Evolutionary conservation across 208 protist genomes (phyloP).

Genomic region (Crithidia bombi): DNA sequence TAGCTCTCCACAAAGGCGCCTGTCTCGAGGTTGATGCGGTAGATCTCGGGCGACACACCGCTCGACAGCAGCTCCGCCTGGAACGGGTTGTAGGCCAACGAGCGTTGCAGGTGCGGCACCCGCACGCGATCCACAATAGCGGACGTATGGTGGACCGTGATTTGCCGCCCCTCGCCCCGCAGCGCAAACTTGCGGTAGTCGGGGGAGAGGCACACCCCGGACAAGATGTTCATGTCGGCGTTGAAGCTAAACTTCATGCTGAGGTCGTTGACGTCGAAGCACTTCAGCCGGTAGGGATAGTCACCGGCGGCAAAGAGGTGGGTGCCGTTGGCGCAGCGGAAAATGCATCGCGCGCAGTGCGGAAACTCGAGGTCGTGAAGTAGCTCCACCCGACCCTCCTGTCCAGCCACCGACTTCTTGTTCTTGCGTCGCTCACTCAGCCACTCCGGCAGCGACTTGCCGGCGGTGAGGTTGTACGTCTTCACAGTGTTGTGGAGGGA

Average conservation of each 20-base stretch:
- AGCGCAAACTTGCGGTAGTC: slow-evolving; percentile 93
- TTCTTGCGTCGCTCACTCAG: slow-evolving; percentile 78
- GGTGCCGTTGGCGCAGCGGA: slow-evolving; percentile 80
- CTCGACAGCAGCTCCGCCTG: slow-evolving; percentile 77
- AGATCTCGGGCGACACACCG: slow-evolving; percentile 79
- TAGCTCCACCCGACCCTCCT: slow-evolving; percentile 82
- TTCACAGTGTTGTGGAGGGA: slow-evolving; percentile 88
- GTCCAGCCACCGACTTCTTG: slow-evolving; percentile 46
- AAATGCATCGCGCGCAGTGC: slow-evolving; percentile 79
- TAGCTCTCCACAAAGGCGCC: slow-evolving; percentile 86
- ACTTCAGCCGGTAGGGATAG: slow-evolving; percentile 90
- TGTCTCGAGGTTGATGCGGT: slow-evolving; percentile 83
- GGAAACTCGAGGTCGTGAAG: slow-evolving; percentile 92
- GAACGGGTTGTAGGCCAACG: slow-evolving; percentile 74
- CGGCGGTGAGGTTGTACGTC: slow-evolving; percentile 89
- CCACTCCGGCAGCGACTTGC: slow-evolving; percentile 89
- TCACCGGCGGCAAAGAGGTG: slow-evolving; percentile 88
- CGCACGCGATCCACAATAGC: slow-evolving; percentile 80
- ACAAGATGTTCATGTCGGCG: slow-evolving; percentile 86
- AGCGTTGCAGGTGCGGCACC: slow-evolving; percentile 85
- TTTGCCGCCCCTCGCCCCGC: slow-evolving; percentile 74
- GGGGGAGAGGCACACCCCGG: slow-evolving; percentile 76
- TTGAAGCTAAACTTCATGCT: slow-evolving; percentile 94
- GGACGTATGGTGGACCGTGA: slow-evolving; percentile 86
- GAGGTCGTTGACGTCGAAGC: slow-evolving; percentile 90